Evolutionary conservation across 1,284 basidiomycete genomes (phyloP).

Genomic region (Moniliella sp.): DNA sequence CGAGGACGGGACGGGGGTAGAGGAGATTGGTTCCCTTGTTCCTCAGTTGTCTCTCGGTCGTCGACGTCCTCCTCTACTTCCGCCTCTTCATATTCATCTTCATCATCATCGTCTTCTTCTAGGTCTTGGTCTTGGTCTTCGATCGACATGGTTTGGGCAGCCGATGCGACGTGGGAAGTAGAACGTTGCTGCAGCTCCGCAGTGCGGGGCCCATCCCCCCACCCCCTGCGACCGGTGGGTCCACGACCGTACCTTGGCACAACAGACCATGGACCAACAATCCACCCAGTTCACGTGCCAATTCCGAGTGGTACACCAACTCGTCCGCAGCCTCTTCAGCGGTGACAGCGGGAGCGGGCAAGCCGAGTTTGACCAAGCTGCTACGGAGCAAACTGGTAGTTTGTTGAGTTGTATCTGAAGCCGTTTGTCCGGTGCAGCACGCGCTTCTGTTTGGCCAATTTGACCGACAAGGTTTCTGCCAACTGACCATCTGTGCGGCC

Average conservation of each 20-base stretch:
- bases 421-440: slow-evolving; percentile 8
- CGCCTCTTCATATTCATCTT: not conserved
- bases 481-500: slow-evolving; percentile 76
- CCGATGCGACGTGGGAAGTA: not conserved
- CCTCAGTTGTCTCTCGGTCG: not conserved
- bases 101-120: not conserved
- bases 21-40: not conserved
- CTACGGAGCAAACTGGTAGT: slow-evolving; percentile 44
- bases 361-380: slow-evolving; percentile 65
- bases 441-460: slow-evolving; percentile 45
- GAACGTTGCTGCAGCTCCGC: not conserved
- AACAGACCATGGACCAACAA: slow-evolving; percentile 45
- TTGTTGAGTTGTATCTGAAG: slow-evolving; percentile 36
- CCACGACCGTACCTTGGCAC: no score
- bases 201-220: slow-evolving; percentile 28
- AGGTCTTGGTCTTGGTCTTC: not conserved
- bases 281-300: slow-evolving; percentile 60
- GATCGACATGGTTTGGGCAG: not conserved
- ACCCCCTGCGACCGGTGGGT: no score
- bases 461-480: slow-evolving; percentile 66
- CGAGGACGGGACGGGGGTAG: not conserved
- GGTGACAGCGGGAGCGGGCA: slow-evolving; percentile 61
- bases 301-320: slow-evolving; percentile 52
- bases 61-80: not conserved
- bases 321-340: slow-evolving; percentile 73